Evolutionary conservation across 257 asterid species (phyloP).

Genomic region (Asclepias syriaca): DNA sequence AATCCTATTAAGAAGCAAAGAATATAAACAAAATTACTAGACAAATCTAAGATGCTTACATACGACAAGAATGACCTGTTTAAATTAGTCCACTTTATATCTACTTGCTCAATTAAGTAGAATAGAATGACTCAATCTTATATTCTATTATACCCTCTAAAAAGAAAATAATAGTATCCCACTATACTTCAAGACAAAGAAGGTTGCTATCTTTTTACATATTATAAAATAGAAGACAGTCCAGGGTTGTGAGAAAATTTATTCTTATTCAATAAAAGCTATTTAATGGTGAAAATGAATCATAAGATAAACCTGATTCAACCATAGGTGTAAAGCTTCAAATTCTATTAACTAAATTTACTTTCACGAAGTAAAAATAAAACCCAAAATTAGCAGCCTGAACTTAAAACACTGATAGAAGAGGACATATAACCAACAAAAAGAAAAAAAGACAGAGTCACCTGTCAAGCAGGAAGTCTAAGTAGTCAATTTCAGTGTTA

Average conservation of each 20-base stretch:
- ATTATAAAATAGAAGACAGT: background rate
- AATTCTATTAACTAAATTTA: background rate
- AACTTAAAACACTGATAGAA: background rate
- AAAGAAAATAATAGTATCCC: background rate
- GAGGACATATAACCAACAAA: background rate
- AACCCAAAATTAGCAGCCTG: background rate
- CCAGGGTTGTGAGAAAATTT: background rate
- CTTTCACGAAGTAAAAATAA: background rate
- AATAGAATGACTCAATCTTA: background rate
- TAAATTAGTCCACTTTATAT: background rate
- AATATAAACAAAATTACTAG: background rate
- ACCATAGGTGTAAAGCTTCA: background rate
- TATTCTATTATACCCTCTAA: background rate
- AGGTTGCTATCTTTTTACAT: background rate
- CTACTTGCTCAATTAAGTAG: background rate
- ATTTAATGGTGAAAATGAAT: background rate
- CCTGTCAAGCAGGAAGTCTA: background rate
- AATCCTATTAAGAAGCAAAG: background rate
- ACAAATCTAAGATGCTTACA: background rate
- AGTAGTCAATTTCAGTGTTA: background rate
- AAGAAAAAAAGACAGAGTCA: background rate
- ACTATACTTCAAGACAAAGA: background rate
- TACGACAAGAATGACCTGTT: background rate
- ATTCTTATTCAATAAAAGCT: background rate
- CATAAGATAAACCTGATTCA: background rate